These are phyloP conservation scores for Aspergillus latus DNA, from an alignment of 2,329 filamentous ascomycete genomes.

Conservation along the genomic window DNA sequence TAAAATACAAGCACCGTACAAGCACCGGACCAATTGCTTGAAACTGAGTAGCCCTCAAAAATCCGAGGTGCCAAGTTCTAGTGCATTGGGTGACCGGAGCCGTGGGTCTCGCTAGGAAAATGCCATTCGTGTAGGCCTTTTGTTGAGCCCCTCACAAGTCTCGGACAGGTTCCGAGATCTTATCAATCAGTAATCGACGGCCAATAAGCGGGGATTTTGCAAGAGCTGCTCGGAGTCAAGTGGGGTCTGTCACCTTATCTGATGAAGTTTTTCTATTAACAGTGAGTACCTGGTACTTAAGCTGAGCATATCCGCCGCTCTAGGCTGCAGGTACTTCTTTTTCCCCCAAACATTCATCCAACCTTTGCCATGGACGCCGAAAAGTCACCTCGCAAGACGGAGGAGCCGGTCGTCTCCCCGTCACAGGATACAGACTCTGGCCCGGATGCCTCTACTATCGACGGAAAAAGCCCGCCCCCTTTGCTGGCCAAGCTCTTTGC, in stretches of 20 bases:
- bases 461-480: conserved; percentile 26
- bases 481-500: conserved; percentile 42
- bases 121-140: background rate
- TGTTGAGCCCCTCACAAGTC: background rate
- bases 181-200: background rate
- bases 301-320: background rate
- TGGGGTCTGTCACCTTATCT: background rate
- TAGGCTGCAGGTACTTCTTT: background rate
- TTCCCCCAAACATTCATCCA: background rate
- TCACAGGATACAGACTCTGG: background rate
- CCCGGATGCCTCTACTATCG: background rate
- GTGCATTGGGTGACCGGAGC: background rate
- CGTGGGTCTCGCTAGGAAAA: background rate
- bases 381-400: background rate
- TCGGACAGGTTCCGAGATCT: background rate
- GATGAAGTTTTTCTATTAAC: background rate
- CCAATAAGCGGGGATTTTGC: background rate
- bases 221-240: background rate
- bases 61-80: background rate
- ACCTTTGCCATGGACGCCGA: background rate
- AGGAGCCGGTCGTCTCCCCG: background rate
- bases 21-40: background rate
- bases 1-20: background rate
- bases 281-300: background rate
- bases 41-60: background rate